Evolutionary conservation across 2,329 filamentous ascomycete species (phyloP).

Genomic region (Aureobasidium vineae): DNA sequence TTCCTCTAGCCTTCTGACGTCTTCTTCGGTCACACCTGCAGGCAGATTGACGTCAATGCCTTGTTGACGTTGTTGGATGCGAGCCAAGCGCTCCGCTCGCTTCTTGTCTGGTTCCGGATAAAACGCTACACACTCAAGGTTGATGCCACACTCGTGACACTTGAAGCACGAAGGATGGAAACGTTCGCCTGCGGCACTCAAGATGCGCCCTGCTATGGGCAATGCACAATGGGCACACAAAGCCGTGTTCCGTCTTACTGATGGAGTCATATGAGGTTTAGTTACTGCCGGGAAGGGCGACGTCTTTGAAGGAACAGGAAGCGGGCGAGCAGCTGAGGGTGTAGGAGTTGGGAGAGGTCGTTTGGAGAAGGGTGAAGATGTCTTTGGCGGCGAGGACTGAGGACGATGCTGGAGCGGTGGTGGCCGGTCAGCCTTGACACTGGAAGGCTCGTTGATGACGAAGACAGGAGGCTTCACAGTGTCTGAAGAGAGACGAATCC

Average conservation of each 20-base stretch:
- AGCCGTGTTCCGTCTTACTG: constrained; percentile 58
- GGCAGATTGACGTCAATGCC: constrained; percentile 55
- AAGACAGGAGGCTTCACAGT: constrained; percentile 28
- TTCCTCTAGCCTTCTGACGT: constrained; percentile 33
- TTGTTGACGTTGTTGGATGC: constrained; percentile 63
- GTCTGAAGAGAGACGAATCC: constrained; percentile 30
- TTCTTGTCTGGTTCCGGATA: constrained; percentile 81
- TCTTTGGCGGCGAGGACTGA: constrained; percentile 27
- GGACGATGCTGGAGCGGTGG: constrained; percentile 34
- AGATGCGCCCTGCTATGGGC: constrained; percentile 86
- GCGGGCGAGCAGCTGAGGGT: constrained; percentile 47
- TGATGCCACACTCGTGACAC: constrained; percentile 82
- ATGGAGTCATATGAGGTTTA: constrained; percentile 46
- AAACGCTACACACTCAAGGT: constrained; percentile 92
- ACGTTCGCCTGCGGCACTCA: constrained; percentile 74
- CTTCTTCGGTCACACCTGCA: constrained; percentile 60
- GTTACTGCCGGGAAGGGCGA: constrained; percentile 17
- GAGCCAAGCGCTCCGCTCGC: constrained; percentile 67
- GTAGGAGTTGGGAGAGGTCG: constrained; percentile 33
- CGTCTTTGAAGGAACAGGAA: constrained; percentile 48
- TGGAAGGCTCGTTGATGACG: constrained; percentile 28
- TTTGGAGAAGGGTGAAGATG: constrained; percentile 30
- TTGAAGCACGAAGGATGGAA: constrained; percentile 94
- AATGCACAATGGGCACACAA: constrained; percentile 80
- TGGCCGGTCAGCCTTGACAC: constrained; percentile 3